Conservation (phyloP, 2,329 filamentous ascomycete species). For the Escovopsis sp. region DNA sequence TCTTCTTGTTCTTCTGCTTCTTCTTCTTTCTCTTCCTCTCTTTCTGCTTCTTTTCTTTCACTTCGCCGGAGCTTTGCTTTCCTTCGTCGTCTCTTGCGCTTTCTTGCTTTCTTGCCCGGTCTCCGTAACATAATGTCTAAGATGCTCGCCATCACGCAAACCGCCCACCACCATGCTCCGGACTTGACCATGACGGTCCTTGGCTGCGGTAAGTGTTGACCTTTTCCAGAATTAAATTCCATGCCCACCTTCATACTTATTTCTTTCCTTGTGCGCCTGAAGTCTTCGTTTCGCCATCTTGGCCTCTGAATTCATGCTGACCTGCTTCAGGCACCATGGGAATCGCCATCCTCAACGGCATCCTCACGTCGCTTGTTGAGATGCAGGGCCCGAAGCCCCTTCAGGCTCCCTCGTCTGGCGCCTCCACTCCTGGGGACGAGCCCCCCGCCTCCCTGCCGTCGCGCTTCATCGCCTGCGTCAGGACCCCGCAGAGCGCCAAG, state of each 20-base stretch:
- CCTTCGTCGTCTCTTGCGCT: background rate
- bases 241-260: background rate
- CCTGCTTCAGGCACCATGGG: conserved; percentile 59
- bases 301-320: too few species aligned
- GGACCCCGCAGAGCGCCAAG: conserved; percentile 52
- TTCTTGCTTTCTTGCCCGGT: background rate
- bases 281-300: too few species aligned
- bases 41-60: background rate
- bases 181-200: conserved; percentile 64
- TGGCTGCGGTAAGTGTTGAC: conserved; percentile 53
- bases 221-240: background rate
- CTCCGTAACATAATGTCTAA: conserved; percentile 6
- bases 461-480: conserved; percentile 70
- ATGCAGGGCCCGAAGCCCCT: conserved; percentile 32
- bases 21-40: background rate
- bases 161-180: conserved; percentile 16
- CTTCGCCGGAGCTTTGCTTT: background rate
- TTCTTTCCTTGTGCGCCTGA: background rate
- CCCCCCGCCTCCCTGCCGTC: conserved; percentile 48
- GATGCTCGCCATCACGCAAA: conserved; percentile 17
- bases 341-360: conserved; percentile 67
- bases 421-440: conserved; percentile 30
- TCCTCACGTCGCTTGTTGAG: conserved; percentile 53
- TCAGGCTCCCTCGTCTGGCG: conserved; percentile 26
- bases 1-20: background rate